Percentiles rank a stretch among this genome's conserved stretches.
These are phyloP conservation scores for Lentinula lateritia DNA, from an alignment of 768 basidiomycete genomes.

Conservation along the genomic window DNA sequence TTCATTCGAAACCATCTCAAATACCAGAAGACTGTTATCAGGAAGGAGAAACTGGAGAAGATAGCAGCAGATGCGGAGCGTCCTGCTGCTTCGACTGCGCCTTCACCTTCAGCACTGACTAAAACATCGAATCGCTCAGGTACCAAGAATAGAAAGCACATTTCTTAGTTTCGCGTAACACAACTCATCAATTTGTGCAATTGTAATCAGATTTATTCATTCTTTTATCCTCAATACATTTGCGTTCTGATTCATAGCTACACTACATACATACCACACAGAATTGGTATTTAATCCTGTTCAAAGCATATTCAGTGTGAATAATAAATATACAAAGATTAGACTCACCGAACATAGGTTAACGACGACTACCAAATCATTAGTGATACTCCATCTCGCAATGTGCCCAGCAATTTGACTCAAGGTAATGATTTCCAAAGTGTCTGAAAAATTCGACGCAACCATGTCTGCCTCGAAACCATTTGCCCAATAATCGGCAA, in stretches of 20 bases:
- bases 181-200: too few relatives aligned
- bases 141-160: too few relatives aligned
- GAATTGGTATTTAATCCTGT: too few relatives aligned
- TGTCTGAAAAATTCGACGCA: not conserved
- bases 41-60: not conserved
- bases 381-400: not conserved
- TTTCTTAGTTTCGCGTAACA: too few relatives aligned
- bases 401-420: not conserved
- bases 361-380: not conserved
- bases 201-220: too few relatives aligned
- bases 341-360: not conserved
- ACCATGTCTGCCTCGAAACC: slow-evolving; percentile 1
- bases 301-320: too few relatives aligned
- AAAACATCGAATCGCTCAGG: not conserved
- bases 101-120: not conserved
- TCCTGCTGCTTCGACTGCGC: not conserved
- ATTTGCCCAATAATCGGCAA: not conserved
- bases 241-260: too few relatives aligned
- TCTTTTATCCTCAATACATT: too few relatives aligned
- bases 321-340: too few relatives aligned
- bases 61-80: not conserved
- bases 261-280: too few relatives aligned
- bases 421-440: not conserved
- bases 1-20: not conserved
- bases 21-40: not conserved